Evolutionary conservation across 176 grass and related monocot species (phyloP).

Genomic region (Carex parvula): DNA sequence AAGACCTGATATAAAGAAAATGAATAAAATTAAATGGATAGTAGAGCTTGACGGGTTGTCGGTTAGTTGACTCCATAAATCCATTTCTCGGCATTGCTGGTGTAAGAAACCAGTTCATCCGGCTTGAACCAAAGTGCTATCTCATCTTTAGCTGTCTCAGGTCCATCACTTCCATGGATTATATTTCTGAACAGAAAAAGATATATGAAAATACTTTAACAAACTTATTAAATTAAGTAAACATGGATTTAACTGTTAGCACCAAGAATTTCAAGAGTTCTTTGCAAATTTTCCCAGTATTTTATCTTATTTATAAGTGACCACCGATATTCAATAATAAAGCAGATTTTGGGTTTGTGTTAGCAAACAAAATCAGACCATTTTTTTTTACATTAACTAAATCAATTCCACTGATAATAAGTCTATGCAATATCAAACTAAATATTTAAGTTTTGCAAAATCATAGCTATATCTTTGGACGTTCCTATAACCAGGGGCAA

Average conservation of each 20-base stretch:
- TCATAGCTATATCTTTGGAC: not conserved
- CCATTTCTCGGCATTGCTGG: constrained; percentile 71
- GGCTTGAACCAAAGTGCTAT: constrained; percentile 80
- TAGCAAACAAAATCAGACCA: no score
- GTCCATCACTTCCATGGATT: constrained; percentile 86
- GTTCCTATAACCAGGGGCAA: not conserved
- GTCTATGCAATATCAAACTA: not conserved
- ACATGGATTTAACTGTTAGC: not conserved
- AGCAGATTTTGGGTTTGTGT: not conserved
- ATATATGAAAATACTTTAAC: not conserved
- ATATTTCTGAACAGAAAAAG: constrained; percentile 56
- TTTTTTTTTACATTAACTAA: not conserved
- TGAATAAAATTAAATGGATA: constrained; percentile 8
- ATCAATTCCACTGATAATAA: not conserved
- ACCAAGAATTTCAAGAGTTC: not conserved
- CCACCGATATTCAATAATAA: not conserved
- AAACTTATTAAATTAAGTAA: not conserved
- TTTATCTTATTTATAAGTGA: not conserved
- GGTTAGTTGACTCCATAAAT: constrained; percentile 67
- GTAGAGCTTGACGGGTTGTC: not conserved
- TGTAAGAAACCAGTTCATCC: constrained; percentile 67
- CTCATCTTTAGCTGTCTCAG: constrained; percentile 82
- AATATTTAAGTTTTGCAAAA: not conserved
- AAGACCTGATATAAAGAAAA: constrained; percentile 10
- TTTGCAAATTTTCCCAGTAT: not conserved